These are phyloP conservation scores for Stereocaulon alpinum DNA, from an alignment of 495 filamentous ascomycete genomes.

Conservation along the genomic window DNA sequence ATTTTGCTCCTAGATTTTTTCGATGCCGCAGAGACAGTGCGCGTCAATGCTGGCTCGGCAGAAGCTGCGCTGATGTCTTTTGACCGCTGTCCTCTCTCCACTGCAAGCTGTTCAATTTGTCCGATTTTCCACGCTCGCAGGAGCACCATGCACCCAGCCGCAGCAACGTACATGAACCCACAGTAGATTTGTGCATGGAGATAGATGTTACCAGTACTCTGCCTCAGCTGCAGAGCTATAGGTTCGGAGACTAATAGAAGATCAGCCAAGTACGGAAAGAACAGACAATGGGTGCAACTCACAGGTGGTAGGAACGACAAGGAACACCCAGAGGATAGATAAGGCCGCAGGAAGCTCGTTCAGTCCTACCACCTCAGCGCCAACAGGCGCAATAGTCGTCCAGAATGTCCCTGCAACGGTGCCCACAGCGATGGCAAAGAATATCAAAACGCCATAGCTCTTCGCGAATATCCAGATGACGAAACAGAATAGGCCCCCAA, in stretches of 20 bases:
- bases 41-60: slow-evolving; percentile 2
- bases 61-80: slow-evolving; percentile 7
- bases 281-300: slow-evolving; percentile 14
- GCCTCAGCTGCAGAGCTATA: slow-evolving; percentile 51
- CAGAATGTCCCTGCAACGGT: slow-evolving; percentile 61
- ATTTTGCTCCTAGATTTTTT: slow-evolving; percentile 9
- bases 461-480: slow-evolving; percentile 61
- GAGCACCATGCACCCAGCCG: slow-evolving; percentile 40
- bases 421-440: slow-evolving; percentile 55
- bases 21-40: neutral
- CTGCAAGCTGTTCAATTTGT: slow-evolving; percentile 16
- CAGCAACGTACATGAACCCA: slow-evolving; percentile 49
- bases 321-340: slow-evolving; percentile 64
- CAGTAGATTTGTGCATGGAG: slow-evolving; percentile 53
- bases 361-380: slow-evolving; percentile 68
- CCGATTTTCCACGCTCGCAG: slow-evolving; percentile 31
- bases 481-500: slow-evolving; percentile 50
- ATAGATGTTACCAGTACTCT: slow-evolving; percentile 37
- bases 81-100: slow-evolving; percentile 10
- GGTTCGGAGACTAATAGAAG: slow-evolving; percentile 44
- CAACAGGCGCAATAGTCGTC: slow-evolving; percentile 60
- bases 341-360: slow-evolving; percentile 59
- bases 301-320: slow-evolving; percentile 61
- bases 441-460: slow-evolving; percentile 48
- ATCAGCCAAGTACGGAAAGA: slow-evolving; percentile 4